A percentile compares a stretch with the other conserved stretches of the same genome.
Evolutionary conservation across 257 asterid genomes (phyloP).

Genomic region (Avicennia marina): DNA sequence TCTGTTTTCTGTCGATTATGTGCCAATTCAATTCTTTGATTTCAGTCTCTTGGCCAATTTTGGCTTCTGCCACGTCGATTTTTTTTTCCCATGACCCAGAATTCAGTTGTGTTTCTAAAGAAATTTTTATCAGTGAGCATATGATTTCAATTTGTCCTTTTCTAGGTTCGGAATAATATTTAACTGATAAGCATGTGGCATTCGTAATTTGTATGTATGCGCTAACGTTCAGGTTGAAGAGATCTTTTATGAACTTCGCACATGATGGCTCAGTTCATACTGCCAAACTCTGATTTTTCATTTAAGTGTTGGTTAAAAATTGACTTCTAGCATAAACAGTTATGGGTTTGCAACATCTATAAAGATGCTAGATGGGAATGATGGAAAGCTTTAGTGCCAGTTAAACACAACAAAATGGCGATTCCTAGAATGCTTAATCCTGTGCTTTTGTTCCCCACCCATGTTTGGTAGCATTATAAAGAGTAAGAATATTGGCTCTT

Average conservation of each 20-base stretch:
- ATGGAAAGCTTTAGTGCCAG: not conserved
- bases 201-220: no score
- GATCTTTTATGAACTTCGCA: not conserved
- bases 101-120: no score
- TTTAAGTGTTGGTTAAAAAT: not conserved
- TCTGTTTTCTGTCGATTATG: no score
- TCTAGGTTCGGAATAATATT: no score
- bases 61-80: not conserved
- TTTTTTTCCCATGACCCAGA: not conserved
- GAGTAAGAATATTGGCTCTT: no score
- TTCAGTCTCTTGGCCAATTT: not conserved
- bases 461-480: not conserved
- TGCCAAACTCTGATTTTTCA: not conserved
- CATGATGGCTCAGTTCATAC: not conserved
- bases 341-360: not conserved
- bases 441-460: not conserved
- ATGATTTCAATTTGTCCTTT: no score
- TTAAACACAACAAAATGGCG: not conserved
- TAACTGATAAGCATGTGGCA: no score
- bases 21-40: not conserved
- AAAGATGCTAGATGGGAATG: not conserved
- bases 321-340: not conserved
- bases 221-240: not conserved
- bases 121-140: no score
- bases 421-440: not conserved